Evolutionary conservation across 805 yeast genomes (phyloP), one percentile per base, ranked within the genome.

Genomic region (Saccharomycopsis lassenensis): DNA sequence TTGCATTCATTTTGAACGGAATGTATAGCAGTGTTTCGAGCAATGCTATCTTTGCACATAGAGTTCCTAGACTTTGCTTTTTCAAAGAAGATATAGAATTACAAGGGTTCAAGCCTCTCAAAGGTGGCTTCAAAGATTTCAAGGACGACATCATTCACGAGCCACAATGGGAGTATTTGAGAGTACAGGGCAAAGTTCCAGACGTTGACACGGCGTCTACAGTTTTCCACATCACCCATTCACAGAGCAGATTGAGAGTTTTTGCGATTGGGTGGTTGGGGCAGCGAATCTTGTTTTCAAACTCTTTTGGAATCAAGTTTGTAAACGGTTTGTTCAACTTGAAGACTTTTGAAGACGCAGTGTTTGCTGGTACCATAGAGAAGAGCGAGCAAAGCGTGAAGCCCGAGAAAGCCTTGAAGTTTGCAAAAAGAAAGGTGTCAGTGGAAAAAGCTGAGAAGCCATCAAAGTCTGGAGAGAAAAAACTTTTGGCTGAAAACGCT

Each of bases 81-180:
- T 79, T 77, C 49, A 55, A 61, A 30, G 89, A 81, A 48, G 91
- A 80, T 56, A 72, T 77, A 10, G 55, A 62, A 16, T 58, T 74
- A 45, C 71, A 70, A 41, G 86, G 77, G 43, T 77, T 74, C 48
- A 57, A 62, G 20, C 68, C 78, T 4, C 59, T 80, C 12, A 67
- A 66, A 17, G 65, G 59, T 44, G 66, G 64, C 35, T 61, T 78
- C 37, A 65, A 63, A 35, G 87, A 78, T 50, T 79, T 77, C 46
- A 62, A 75, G 44, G 86, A 79, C 47, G 59, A 57, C 21, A 54
- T 72, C 19, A 67, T 69, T 23, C 57, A 46, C 20, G 50, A 48
- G 23, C 49, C 52, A 23, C 55, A 52, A 30, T 37, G 39, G 3
- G 49, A 56, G 3, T 51, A 51, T 24, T 36, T 57, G 17, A 58